phyloP scores from a whole-genome alignment of 2,329 filamentous ascomycete species.

The Hymenoscyphus occultus region DNA sequence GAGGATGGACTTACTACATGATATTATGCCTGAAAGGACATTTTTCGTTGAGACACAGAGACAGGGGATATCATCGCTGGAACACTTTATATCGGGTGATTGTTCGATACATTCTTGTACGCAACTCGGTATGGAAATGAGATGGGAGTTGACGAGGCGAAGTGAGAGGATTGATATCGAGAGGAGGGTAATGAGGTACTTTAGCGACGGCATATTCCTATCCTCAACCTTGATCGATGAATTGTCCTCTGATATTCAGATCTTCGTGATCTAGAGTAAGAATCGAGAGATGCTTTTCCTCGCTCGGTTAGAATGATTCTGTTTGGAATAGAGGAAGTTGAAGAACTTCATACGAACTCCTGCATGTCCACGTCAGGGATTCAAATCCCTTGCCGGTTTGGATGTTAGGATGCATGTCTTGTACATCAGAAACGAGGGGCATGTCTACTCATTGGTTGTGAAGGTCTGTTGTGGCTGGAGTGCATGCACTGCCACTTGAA shows the following conservation, averaged over 20 bases:
- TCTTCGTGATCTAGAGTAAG: not conserved
- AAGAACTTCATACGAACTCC: not conserved
- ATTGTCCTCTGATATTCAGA: too few species aligned
- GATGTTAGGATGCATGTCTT: slow-evolving; percentile 7
- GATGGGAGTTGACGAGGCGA: slow-evolving; percentile 5
- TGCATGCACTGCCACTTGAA: slow-evolving; percentile 23
- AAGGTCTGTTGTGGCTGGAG: slow-evolving; percentile 16
- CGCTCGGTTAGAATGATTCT: not conserved
- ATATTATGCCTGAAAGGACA: slow-evolving; percentile 40
- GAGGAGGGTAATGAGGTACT: slow-evolving; percentile 13
- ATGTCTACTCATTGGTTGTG: not conserved
- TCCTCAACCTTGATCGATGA: not conserved
- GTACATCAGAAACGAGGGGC: not conserved
- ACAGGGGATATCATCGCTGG: slow-evolving; percentile 36
- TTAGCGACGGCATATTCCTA: slow-evolving; percentile 11
- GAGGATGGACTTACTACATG: slow-evolving; percentile 38
- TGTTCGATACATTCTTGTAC: slow-evolving; percentile 38
- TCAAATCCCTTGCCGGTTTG: slow-evolving; percentile 20
- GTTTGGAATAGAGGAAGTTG: not conserved
- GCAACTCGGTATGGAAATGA: slow-evolving; percentile 34
- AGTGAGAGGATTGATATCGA: slow-evolving; percentile 31
- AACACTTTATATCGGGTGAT: slow-evolving; percentile 36
- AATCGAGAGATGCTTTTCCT: not conserved
- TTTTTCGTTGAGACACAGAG: slow-evolving; percentile 39
- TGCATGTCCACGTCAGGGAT: slow-evolving; percentile 12